Evolutionary conservation across 2,329 filamentous ascomycete genomes (phyloP).

Genomic region (Bipolaris bicolor): DNA sequence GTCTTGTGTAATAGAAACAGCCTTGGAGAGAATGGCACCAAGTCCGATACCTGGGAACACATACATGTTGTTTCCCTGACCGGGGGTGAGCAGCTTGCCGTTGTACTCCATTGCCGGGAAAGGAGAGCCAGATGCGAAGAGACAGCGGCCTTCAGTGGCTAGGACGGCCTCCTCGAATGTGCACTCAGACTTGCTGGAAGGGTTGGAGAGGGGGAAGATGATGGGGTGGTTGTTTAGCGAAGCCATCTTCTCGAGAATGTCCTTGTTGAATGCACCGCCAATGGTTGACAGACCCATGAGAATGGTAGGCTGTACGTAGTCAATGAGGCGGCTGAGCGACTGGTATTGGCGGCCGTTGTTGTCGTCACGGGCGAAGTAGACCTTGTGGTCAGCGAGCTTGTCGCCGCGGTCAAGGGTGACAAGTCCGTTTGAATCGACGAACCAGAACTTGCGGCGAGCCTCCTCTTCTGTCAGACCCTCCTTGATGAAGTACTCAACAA

Average conservation of each 20-base stretch:
- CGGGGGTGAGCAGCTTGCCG: constrained; percentile 56
- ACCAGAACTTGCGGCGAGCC: constrained; percentile 91
- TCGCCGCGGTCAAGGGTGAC: constrained; percentile 93
- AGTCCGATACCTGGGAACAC: constrained; percentile 97
- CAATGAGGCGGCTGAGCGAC: constrained; percentile 86
- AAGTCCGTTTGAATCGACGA: constrained; percentile 95
- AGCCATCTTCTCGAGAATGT: constrained; percentile 70
- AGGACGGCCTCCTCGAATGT: constrained; percentile 92
- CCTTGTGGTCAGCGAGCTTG: constrained; percentile 86
- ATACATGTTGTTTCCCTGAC: constrained; percentile 83
- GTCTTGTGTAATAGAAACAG: constrained; percentile 82
- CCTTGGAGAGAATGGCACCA: constrained; percentile 89
- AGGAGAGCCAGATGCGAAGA: constrained; percentile 95
- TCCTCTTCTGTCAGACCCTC: constrained; percentile 87
- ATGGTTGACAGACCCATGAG: constrained; percentile 94
- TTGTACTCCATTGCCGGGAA: constrained; percentile 70
- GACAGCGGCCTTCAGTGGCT: constrained; percentile 86
- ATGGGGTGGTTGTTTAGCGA: constrained; percentile 72
- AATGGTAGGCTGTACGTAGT: constrained; percentile 93
- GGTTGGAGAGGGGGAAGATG: constrained; percentile 92
- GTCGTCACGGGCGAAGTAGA: constrained; percentile 70
- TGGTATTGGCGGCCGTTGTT: constrained; percentile 71
- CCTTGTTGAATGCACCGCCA: constrained; percentile 90
- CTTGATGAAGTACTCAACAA: constrained; percentile 95
- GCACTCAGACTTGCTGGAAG: constrained; percentile 95